Conservation (phyloP, 1,284 basidiomycete species). For the Volvariella volvacea region DNA sequence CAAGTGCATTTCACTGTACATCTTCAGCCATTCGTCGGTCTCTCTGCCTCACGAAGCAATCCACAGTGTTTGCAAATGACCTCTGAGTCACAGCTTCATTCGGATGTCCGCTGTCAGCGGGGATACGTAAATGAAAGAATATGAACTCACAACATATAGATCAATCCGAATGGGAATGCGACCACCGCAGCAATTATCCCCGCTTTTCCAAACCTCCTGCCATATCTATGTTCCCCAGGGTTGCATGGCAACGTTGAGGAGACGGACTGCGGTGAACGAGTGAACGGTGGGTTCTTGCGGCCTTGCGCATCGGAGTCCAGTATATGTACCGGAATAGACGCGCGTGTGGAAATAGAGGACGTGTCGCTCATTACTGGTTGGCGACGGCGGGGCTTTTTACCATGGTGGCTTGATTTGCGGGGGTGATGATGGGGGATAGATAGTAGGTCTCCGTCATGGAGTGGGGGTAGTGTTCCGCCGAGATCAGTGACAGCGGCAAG, state of each 20-base stretch:
- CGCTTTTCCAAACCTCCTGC: not conserved
- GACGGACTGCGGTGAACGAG: not conserved
- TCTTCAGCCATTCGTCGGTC: not conserved
- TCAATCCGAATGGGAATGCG: slow-evolving; percentile 1
- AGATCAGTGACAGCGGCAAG: too few relatives aligned
- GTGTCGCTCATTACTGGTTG: too few relatives aligned
- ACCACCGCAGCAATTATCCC: not conserved
- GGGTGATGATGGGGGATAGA: too few relatives aligned
- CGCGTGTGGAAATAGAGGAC: not conserved
- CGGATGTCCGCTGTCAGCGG: not conserved
- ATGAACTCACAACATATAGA: not conserved
- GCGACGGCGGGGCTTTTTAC: too few relatives aligned
- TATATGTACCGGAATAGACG: not conserved
- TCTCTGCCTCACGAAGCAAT: not conserved
- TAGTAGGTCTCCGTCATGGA: too few relatives aligned
- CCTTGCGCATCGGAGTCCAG: not conserved
- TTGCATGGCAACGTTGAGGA: not conserved
- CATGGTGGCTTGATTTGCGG: too few relatives aligned
- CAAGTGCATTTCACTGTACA: not conserved
- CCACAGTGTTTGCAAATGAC: not conserved
- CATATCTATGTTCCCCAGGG: not conserved
- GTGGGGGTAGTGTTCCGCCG: too few relatives aligned
- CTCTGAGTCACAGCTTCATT: not conserved
- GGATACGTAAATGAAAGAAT: not conserved
- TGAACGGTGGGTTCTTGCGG: not conserved